Percentiles rank a stretch among this genome's conserved stretches.
phyloP scores from a whole-genome alignment of 202 grass and related monocot genomes.

The Digitaria exilis region DNA sequence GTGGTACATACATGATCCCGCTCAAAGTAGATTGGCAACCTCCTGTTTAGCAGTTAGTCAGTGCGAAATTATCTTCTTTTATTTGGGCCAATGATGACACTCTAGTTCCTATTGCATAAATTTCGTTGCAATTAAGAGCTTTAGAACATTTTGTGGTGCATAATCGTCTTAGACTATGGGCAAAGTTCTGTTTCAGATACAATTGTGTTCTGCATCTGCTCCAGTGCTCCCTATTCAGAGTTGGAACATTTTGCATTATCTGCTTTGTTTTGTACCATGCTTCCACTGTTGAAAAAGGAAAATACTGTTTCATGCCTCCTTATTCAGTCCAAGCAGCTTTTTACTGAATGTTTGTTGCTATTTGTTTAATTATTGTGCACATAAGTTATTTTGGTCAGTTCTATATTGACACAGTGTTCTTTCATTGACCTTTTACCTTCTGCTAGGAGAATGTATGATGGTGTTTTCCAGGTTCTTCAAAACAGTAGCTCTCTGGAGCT shows the following conservation, averaged over 20 bases:
- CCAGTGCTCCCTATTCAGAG: neutral
- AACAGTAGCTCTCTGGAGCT: constrained; percentile 47
- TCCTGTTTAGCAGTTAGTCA: neutral
- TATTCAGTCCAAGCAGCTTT: neutral
- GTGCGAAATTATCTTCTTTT: neutral
- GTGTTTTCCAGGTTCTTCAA: too few relatives aligned
- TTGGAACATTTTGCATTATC: neutral
- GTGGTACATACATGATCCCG: constrained; percentile 45
- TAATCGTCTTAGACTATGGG: neutral
- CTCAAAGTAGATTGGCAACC: neutral
- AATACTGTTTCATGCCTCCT: neutral
- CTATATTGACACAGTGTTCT: too few relatives aligned
- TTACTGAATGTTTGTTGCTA: neutral
- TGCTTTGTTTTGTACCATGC: neutral
- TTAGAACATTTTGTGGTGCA: neutral
- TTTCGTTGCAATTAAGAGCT: neutral
- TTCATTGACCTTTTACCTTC: too few relatives aligned
- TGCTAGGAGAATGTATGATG: too few relatives aligned
- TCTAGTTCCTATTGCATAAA: neutral
- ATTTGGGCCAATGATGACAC: neutral
- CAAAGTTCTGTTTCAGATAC: neutral
- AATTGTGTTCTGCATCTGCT: neutral
- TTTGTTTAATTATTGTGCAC: constrained; percentile 1
- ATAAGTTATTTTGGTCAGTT: neutral
- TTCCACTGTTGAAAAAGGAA: neutral